Base-by-base conservation (phyloP, 805 yeast genomes). In the Yamadazyma akitaensis region DNA sequence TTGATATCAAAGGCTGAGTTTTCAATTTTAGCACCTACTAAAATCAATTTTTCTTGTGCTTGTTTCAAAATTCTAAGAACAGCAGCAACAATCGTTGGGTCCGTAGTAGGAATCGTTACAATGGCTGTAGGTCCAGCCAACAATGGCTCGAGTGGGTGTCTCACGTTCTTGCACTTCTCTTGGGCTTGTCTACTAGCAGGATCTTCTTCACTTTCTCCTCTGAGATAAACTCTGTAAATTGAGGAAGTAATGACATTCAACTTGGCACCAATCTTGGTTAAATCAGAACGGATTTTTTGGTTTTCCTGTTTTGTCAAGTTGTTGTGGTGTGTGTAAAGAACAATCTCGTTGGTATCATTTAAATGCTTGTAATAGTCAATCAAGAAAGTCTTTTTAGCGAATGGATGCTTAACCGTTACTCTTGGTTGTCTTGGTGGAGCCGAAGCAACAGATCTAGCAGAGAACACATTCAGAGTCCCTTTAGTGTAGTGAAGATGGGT, bases 41-140 rank as follows among this genome's bases (percentile, higher is more conserved):
- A 67, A 48, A 91, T 80, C 54, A 94, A 70, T 61, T 81, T 81
- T 57, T 89, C 96, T 57, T 80, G 81, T 36, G 84, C 78, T 36
- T 73, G 63, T 54, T 81, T 83, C 41, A 90, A 61, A 25, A 81
- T 62, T 57, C 79, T 84, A 56, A 88, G 65, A 3, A 88, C 79
- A 44, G 73, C 71, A 25, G 79, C 78, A 10, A 91, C 87, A 17
- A 71, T 68, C 13, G 67, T 56, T n/a, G 97, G 97, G 53, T 89
- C 84, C 31, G 85, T 72, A 50, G 76, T 80, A 37, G 79, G 79
- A 49, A 89, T 76, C 17, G 85, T 64, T 47, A 92, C 80, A 9
- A 87, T 75, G 1, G 95, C 95, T 2, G 96, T 84, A 19, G 98
- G 97, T 8, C 98, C 98, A 50, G 70, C 70, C 49, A 94, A 75